A percentile compares a stretch with the other conserved stretches of the same genome.
phyloP scores from a whole-genome alignment of 1,284 basidiomycete genomes.

The Leccinum variabile region DNA sequence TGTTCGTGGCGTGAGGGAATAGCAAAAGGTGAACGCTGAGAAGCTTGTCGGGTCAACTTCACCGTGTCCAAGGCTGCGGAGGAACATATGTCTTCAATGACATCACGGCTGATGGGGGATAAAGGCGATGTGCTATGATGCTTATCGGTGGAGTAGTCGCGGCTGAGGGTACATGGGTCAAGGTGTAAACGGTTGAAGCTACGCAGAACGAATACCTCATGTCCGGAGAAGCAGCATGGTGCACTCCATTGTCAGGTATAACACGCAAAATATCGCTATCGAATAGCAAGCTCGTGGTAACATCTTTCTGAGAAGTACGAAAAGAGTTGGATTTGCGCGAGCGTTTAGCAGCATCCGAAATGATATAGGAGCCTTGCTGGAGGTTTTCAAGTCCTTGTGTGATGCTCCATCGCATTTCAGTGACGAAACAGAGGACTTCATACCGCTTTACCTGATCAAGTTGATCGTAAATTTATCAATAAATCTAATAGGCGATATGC shows the following conservation, averaged over 20 bases:
- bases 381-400: constrained; percentile 1
- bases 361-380: constrained; percentile 25
- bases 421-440: constrained; percentile 33
- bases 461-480: neutral
- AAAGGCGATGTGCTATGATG: constrained; percentile 12
- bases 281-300: constrained; percentile 9
- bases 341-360: constrained; percentile 10
- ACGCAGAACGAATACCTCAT: constrained; percentile 13
- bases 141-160: constrained; percentile 1
- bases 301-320: neutral
- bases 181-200: neutral
- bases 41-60: neutral
- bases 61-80: neutral
- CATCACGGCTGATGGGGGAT: constrained; percentile 21
- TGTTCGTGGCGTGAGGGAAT: neutral
- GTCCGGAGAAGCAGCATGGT: neutral
- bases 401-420: constrained; percentile 29
- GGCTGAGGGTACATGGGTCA: constrained; percentile 12
- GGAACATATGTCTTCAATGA: constrained; percentile 21
- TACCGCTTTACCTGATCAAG: constrained; percentile 27
- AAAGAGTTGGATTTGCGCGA: constrained; percentile 2
- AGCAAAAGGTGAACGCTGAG: neutral
- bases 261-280: constrained; percentile 25
- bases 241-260: constrained; percentile 9
- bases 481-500: neutral